Evolutionary conservation across 805 yeast species (phyloP).

Genomic region (Naumovozyma dairenensis): DNA sequence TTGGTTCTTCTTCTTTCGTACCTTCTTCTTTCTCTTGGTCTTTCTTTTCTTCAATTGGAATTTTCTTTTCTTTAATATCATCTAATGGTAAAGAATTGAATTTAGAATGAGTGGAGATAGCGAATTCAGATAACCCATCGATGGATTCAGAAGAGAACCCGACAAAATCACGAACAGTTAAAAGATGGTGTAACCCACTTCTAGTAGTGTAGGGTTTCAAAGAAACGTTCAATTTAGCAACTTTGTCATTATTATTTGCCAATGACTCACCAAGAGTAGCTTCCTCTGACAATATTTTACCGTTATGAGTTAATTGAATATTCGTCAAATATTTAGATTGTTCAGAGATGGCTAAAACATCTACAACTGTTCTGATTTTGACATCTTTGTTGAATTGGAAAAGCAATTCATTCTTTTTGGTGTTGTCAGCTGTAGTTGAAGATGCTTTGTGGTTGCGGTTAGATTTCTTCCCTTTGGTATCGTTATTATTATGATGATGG

Average conservation of each 20-base stretch:
- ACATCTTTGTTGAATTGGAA: conserved; percentile 21
- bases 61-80: conserved; percentile 12
- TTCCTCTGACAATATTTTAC: conserved; percentile 12
- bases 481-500: too few relatives aligned
- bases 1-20: conserved; percentile 8
- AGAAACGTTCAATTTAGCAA: conserved; percentile 14
- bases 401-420: conserved; percentile 11
- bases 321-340: conserved; percentile 25
- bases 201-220: conserved; percentile 24
- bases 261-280: conserved; percentile 12
- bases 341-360: conserved; percentile 19
- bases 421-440: too few relatives aligned
- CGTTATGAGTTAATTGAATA: conserved; percentile 15
- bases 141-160: conserved; percentile 27
- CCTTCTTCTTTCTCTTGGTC: conserved; percentile 5
- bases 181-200: conserved; percentile 25
- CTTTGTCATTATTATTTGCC: conserved; percentile 3
- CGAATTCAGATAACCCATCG: conserved; percentile 26
- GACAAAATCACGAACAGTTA: conserved; percentile 25
- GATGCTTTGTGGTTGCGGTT: conserved; percentile 2
- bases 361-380: conserved; percentile 19
- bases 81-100: conserved; percentile 20
- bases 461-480: conserved; percentile 2
- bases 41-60: conserved; percentile 7
- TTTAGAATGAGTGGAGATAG: conserved; percentile 25